Evolutionary conservation across 768 basidiomycete genomes (phyloP).

Genomic region (Lactarius evosmus): DNA sequence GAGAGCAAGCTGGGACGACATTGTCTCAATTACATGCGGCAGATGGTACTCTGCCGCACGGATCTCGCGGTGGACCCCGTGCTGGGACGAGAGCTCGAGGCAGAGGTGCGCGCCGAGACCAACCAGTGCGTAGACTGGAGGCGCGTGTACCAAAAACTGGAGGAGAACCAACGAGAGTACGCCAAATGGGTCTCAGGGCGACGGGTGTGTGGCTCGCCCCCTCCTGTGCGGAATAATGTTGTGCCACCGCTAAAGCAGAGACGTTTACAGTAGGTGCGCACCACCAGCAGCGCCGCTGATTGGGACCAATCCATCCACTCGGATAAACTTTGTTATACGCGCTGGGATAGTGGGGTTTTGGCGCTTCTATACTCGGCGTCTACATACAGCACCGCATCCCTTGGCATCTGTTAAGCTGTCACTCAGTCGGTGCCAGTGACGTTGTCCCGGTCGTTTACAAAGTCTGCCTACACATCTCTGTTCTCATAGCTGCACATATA

Average conservation of each 20-base stretch:
- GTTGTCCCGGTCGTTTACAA: not conserved
- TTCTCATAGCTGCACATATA: not conserved
- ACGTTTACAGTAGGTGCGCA: not conserved
- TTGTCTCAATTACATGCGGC: conserved; percentile 42
- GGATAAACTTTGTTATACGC: not conserved
- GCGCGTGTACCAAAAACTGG: conserved; percentile 13
- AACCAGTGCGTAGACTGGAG: conserved; percentile 18
- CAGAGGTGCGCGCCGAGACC: conserved; percentile 15
- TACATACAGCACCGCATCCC: not conserved
- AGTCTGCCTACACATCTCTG: not conserved
- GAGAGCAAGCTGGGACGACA: conserved; percentile 30
- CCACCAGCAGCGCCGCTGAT: not conserved
- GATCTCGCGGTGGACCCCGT: conserved; percentile 35
- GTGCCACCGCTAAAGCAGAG: not conserved
- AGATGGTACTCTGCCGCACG: conserved; percentile 39
- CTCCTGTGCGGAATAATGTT: not conserved
- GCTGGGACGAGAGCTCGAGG: conserved; percentile 13
- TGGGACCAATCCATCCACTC: not conserved
- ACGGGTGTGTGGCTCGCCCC: not conserved
- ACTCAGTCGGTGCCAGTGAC: not conserved
- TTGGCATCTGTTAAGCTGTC: not conserved
- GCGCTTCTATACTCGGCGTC: not conserved
- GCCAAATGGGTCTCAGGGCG: not conserved
- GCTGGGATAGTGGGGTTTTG: not conserved
- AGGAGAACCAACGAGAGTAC: conserved; percentile 20